phyloP scores from a whole-genome alignment of 2,329 filamentous ascomycete species.

The Diaporthe longicolla region DNA sequence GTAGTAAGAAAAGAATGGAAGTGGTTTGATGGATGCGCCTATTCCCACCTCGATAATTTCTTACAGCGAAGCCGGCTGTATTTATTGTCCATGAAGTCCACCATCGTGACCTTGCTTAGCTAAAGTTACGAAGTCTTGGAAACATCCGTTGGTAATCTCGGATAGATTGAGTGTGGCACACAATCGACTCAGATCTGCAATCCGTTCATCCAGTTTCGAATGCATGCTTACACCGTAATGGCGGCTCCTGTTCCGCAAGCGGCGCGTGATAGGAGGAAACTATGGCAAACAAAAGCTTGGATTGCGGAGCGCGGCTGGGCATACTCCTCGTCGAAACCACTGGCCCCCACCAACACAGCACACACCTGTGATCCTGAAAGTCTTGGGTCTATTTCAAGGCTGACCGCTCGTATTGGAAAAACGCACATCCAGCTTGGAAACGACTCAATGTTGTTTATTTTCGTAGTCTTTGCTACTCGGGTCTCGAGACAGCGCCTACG shows the following conservation, averaged over 20 bases:
- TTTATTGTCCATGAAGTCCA: background rate
- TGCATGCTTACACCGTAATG: background rate
- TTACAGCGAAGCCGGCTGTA: background rate
- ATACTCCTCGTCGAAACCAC: background rate
- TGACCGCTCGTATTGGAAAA: background rate
- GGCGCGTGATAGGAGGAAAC: background rate
- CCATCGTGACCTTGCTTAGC: background rate
- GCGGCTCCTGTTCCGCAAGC: background rate
- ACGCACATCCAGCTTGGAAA: background rate
- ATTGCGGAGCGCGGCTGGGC: slow-evolving; percentile 1
- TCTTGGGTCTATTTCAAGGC: background rate
- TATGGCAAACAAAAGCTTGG: slow-evolving; percentile 6
- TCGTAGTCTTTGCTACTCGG: background rate
- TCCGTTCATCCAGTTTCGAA: background rate
- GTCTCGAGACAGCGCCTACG: background rate
- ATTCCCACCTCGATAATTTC: background rate
- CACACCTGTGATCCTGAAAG: background rate
- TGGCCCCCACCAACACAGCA: background rate
- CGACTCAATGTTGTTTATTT: background rate
- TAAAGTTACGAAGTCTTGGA: background rate
- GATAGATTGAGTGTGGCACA: slow-evolving; percentile 21
- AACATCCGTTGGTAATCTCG: slow-evolving; percentile 22
- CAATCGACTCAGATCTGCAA: background rate
- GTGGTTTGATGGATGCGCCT: too few relatives aligned
- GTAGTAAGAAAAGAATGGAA: background rate